Percentiles rank a stretch among this genome's conserved stretches.
Evolutionary conservation across 1,284 basidiomycete genomes (phyloP).

Genomic region (Caloboletus firmus): DNA sequence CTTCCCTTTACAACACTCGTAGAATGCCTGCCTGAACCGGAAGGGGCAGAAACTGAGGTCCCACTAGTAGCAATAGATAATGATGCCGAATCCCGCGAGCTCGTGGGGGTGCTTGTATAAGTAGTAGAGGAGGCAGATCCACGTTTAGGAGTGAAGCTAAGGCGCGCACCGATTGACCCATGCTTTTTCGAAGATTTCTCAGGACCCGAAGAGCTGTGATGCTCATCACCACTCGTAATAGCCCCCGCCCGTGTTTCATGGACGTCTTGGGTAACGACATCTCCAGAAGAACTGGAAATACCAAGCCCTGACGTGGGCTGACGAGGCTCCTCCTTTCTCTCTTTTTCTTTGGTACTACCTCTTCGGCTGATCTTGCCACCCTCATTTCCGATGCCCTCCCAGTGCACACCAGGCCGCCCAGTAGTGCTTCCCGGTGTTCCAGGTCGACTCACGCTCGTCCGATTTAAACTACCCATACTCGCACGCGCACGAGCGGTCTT

Average conservation of each 20-base stretch:
- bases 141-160: conserved; percentile 79
- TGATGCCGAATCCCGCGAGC: conserved; percentile 81
- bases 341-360: conserved; percentile 49
- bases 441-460: conserved; percentile 69
- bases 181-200: conserved; percentile 71
- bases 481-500: conserved; percentile 68
- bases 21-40: conserved; percentile 67
- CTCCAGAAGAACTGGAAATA: conserved; percentile 24
- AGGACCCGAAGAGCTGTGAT: conserved; percentile 41
- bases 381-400: conserved; percentile 58
- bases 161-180: conserved; percentile 51
- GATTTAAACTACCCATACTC: conserved; percentile 64
- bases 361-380: conserved; percentile 53
- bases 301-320: conserved; percentile 39
- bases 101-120: conserved; percentile 73
- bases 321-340: conserved; percentile 41
- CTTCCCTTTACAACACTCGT: conserved; percentile 51
- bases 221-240: conserved; percentile 52
- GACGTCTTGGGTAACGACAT: conserved; percentile 39
- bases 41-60: conserved; percentile 69
- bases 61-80: conserved; percentile 73
- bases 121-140: conserved; percentile 87
- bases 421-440: conserved; percentile 60
- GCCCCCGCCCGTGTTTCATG: conserved; percentile 41
- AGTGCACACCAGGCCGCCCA: conserved; percentile 55